phyloP scores from a whole-genome alignment of 148 eudicot genomes.

The Rhododendron simsii region DNA sequence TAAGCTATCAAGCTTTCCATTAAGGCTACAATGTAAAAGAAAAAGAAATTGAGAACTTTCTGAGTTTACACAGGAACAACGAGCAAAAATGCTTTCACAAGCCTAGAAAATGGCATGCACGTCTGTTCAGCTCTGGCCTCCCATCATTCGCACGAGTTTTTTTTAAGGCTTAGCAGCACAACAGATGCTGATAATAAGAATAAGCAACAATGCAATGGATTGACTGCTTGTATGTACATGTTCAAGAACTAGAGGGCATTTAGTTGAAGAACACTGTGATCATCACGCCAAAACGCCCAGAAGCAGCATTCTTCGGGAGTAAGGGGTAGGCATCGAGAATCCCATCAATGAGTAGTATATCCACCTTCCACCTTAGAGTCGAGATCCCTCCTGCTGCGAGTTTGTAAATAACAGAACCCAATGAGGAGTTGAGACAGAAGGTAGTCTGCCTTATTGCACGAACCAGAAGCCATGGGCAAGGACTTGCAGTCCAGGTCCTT shows the following conservation, averaged over 20 bases:
- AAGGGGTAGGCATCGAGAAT: background rate
- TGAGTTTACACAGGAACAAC: background rate
- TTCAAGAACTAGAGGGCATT: background rate
- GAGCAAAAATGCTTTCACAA: background rate
- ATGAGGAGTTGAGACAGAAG: background rate
- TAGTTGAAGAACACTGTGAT: background rate
- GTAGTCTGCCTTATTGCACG: background rate
- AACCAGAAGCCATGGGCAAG: background rate
- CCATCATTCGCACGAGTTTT: background rate
- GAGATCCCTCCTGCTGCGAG: background rate
- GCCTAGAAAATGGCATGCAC: background rate
- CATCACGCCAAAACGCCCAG: background rate
- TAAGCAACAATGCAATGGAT: background rate
- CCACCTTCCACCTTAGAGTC: background rate
- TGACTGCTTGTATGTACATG: background rate
- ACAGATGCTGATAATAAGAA: background rate
- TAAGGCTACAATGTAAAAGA: background rate
- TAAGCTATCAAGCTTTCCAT: background rate
- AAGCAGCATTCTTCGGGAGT: background rate
- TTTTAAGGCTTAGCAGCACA: background rate
- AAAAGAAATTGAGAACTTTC: background rate
- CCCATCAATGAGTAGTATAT: background rate
- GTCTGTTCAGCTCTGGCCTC: background rate
- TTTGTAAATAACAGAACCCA: background rate
- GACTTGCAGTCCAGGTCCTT: background rate